Conservation (phyloP, 2,329 filamentous ascomycete genomes). For the Raffaelea arxii region DNA sequence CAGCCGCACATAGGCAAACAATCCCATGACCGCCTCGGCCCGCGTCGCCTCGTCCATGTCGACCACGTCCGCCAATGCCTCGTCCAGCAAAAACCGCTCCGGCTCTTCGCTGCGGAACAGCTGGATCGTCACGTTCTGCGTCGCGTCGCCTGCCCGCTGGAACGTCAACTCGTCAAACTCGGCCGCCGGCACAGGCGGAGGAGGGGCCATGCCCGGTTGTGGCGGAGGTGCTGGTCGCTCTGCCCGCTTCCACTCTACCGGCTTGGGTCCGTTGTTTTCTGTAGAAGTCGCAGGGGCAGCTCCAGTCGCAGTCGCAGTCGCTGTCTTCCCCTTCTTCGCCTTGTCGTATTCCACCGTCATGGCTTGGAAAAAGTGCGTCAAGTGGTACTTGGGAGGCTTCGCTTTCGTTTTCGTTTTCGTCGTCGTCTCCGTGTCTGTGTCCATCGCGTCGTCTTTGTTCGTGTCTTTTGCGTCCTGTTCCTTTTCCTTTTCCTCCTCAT, state of each 20-base stretch:
- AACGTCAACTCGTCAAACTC: slow-evolving; percentile 91
- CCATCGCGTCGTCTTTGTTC: slow-evolving; percentile 42
- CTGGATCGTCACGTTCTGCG: slow-evolving; percentile 82
- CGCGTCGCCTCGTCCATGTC: slow-evolving; percentile 82
- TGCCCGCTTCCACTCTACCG: slow-evolving; percentile 82
- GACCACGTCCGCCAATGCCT: slow-evolving; percentile 70
- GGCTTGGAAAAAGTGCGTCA: slow-evolving; percentile 77
- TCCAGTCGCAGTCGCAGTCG: slow-evolving; percentile 35
- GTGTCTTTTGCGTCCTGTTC: neutral
- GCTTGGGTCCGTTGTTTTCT: slow-evolving; percentile 25
- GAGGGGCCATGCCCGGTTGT: slow-evolving; percentile 16
- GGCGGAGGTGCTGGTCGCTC: slow-evolving; percentile 38
- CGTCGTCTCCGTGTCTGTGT: slow-evolving; percentile 41
- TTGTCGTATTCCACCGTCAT: slow-evolving; percentile 63
- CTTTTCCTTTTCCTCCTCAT: slow-evolving; percentile 27
- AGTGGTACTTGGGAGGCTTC: slow-evolving; percentile 31
- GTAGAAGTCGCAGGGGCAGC: neutral
- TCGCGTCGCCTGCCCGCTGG: slow-evolving; percentile 85
- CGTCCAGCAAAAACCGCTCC: slow-evolving; percentile 73
- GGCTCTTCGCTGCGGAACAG: slow-evolving; percentile 75
- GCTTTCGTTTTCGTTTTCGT: slow-evolving; percentile 21
- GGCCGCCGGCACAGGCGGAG: slow-evolving; percentile 54
- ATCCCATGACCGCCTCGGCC: slow-evolving; percentile 76
- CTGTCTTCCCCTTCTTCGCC: slow-evolving; percentile 29
- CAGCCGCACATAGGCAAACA: slow-evolving; percentile 90